Conservation (phyloP, 2,329 filamentous ascomycete species). For the Tolypocladium tundrense region DNA sequence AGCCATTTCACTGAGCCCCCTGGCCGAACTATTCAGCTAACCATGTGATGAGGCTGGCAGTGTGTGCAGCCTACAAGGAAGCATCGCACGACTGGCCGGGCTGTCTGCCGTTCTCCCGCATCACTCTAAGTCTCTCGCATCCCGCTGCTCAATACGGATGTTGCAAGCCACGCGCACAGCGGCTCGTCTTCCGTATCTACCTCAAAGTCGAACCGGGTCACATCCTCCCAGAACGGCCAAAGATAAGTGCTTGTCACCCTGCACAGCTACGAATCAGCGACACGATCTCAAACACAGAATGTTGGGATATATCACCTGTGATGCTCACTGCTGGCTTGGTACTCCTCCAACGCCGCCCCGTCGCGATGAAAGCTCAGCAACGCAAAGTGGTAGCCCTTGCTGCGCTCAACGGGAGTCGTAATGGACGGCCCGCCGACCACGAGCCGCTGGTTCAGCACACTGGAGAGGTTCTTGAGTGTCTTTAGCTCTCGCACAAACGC, state of each 20-base stretch:
- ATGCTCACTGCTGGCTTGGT: constrained; percentile 43
- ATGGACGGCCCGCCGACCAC: constrained; percentile 42
- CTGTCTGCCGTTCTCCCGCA: background rate
- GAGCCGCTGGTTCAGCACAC: constrained; percentile 36
- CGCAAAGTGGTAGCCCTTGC: constrained; percentile 41
- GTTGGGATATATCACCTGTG: constrained; percentile 25
- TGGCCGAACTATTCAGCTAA: background rate
- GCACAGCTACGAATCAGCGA: background rate
- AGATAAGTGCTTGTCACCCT: constrained; percentile 41
- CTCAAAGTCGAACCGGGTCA: constrained; percentile 45
- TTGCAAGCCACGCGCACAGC: constrained; percentile 4
- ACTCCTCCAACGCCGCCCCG: constrained; percentile 32
- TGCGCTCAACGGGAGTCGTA: constrained; percentile 38
- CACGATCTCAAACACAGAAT: too few species aligned
- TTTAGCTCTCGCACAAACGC: constrained; percentile 36
- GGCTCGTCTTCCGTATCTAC: constrained; percentile 28
- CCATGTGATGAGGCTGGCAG: background rate
- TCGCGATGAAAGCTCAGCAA: constrained; percentile 41
- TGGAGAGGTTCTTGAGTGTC: constrained; percentile 34
- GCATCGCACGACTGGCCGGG: background rate
- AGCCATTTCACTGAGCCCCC: background rate
- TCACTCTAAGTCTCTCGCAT: background rate
- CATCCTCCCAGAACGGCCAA: constrained; percentile 42
- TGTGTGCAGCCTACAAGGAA: too few species aligned
- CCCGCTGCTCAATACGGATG: background rate